Conservation (phyloP, 345 rosid species). For the Hypericum androsaemum region DNA sequence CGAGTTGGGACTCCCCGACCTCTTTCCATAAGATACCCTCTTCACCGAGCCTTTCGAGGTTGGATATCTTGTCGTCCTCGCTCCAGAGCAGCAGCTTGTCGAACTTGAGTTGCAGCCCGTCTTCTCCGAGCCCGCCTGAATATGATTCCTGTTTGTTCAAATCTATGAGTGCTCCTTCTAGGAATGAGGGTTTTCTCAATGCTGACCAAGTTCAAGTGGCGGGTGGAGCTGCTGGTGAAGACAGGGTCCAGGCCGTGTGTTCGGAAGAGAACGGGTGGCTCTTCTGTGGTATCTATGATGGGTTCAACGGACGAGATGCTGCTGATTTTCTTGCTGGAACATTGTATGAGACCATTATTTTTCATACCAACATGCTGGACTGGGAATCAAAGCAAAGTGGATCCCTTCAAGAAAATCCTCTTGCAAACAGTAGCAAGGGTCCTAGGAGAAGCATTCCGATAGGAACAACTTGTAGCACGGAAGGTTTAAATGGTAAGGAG, state of each 20-base stretch:
- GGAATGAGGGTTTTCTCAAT: constrained; percentile 60
- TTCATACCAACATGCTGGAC: constrained; percentile 41
- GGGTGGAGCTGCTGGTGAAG: constrained; percentile 99
- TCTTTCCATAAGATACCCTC: constrained; percentile 75
- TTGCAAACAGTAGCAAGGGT: neutral
- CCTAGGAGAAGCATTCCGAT: constrained; percentile 7
- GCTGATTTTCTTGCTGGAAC: constrained; percentile 98
- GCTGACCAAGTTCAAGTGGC: constrained; percentile 82
- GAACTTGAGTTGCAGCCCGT: constrained; percentile 70
- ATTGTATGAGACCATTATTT: constrained; percentile 62
- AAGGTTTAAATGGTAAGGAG: constrained; percentile 8
- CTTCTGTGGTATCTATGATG: constrained; percentile 85
- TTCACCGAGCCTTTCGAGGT: constrained; percentile 62
- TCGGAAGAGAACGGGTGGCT: constrained; percentile 95
- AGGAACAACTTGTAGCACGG: constrained; percentile 3
- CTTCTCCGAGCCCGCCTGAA: constrained; percentile 53
- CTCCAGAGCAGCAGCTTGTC: constrained; percentile 61
- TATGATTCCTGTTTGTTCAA: constrained; percentile 47
- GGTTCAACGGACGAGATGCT: constrained; percentile 95
- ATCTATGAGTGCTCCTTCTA: constrained; percentile 48
- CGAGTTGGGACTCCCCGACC: constrained; percentile 75
- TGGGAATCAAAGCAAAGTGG: constrained; percentile 41
- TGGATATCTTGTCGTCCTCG: constrained; percentile 87
- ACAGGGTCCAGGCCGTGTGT: constrained; percentile 95
- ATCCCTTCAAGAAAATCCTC: neutral